Conservation (phyloP, 2,329 filamentous ascomycete species). For the Botryosphaeria dothidea region DNA sequence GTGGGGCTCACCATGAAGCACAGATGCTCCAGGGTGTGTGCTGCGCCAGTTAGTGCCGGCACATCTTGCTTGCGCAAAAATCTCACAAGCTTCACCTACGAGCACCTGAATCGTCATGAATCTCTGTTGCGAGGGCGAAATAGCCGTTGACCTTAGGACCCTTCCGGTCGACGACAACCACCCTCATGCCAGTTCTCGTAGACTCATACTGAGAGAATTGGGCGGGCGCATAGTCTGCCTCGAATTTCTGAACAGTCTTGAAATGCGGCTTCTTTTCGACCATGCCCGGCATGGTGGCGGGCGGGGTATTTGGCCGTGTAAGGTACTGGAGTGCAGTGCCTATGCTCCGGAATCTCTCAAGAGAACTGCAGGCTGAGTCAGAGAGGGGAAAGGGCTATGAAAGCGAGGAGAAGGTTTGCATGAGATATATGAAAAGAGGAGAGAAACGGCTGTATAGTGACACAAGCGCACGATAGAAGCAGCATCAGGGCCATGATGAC, state of each 20-base stretch:
- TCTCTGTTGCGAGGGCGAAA: conserved; percentile 94
- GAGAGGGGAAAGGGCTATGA: background rate
- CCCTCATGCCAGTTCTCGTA: conserved; percentile 88
- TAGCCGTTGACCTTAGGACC: conserved; percentile 95
- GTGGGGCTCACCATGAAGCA: conserved; percentile 46
- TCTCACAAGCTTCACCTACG: conserved; percentile 41
- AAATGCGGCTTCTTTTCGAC: conserved; percentile 59
- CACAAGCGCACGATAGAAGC: background rate
- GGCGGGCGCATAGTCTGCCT: conserved; percentile 85
- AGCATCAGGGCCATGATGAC: background rate
- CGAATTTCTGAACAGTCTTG: conserved; percentile 80
- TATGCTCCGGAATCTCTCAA: background rate
- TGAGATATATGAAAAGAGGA: no score
- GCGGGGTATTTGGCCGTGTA: background rate
- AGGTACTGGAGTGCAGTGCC: background rate
- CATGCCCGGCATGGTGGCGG: conserved; percentile 25
- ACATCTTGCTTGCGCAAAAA: background rate
- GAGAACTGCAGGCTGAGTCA: background rate
- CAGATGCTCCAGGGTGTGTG: conserved; percentile 55
- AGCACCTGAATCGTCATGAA: conserved; percentile 93
- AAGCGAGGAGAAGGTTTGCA: no score
- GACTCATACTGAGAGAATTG: conserved; percentile 96
- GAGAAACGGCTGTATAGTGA: no score
- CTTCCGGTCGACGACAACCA: conserved; percentile 86
- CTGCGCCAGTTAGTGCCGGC: conserved; percentile 25